phyloP scores from a whole-genome alignment of 2,329 filamentous ascomycete genomes.

The Myriosclerotinia curreyana region DNA sequence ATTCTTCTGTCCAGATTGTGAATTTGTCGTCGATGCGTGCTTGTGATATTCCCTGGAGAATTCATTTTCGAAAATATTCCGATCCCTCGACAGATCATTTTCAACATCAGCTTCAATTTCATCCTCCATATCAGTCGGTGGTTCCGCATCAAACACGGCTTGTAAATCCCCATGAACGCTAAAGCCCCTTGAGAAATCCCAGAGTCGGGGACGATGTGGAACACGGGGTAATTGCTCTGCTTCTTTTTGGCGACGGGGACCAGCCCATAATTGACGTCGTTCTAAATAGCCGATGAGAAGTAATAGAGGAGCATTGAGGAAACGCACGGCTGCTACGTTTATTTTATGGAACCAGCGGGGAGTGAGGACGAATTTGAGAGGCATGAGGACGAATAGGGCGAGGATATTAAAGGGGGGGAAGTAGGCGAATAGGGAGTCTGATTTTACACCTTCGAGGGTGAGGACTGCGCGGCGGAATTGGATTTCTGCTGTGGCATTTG shows the following conservation, averaged over 20 bases:
- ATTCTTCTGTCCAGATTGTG: background rate
- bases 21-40: background rate
- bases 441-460: constrained; percentile 82
- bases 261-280: constrained; percentile 62
- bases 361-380: constrained; percentile 73
- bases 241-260: constrained; percentile 27
- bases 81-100: constrained; percentile 19
- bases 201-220: constrained; percentile 28
- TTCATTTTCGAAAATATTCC: constrained; percentile 19
- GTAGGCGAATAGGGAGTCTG: constrained; percentile 61
- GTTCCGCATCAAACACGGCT: constrained; percentile 38
- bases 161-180: constrained; percentile 38
- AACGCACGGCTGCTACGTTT: constrained; percentile 72
- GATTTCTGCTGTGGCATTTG: constrained; percentile 77
- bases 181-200: constrained; percentile 36
- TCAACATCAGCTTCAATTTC: constrained; percentile 28
- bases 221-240: constrained; percentile 30
- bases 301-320: constrained; percentile 72
- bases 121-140: constrained; percentile 31
- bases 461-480: constrained; percentile 78
- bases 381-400: constrained; percentile 69
- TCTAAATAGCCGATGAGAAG: constrained; percentile 69
- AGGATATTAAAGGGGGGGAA: constrained; percentile 81
- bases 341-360: constrained; percentile 88
- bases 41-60: constrained; percentile 28